Evolutionary conservation across 2,329 filamentous ascomycete genomes (phyloP).

Genomic region (Fusarium solani-melongenae): DNA sequence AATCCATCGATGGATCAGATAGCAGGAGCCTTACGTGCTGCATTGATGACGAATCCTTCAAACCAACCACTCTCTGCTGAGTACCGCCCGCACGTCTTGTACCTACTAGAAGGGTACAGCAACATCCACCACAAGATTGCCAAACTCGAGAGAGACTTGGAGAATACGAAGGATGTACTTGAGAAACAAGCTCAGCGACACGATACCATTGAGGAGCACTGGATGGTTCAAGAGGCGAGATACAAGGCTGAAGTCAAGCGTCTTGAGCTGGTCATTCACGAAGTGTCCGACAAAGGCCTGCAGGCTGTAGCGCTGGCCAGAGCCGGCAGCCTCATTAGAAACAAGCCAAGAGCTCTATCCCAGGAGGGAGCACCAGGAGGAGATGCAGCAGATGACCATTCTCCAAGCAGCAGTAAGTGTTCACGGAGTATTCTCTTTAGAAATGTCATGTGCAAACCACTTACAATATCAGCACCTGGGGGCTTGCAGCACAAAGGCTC

Average conservation of each 20-base stretch:
- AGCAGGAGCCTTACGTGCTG: constrained; percentile 55
- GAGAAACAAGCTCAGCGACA: constrained; percentile 51
- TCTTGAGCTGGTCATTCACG: constrained; percentile 46
- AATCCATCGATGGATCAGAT: constrained; percentile 58
- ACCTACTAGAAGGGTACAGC: constrained; percentile 51
- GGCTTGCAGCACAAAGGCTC: neutral
- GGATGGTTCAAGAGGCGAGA: constrained; percentile 37
- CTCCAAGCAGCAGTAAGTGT: constrained; percentile 4
- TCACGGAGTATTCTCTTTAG: neutral
- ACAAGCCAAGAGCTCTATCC: neutral
- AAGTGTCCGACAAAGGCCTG: constrained; percentile 55
- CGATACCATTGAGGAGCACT: constrained; percentile 33
- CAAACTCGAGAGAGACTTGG: constrained; percentile 50
- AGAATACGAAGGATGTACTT: constrained; percentile 49
- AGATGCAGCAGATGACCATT: neutral
- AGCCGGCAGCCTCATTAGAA: constrained; percentile 51
- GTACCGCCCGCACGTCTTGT: constrained; percentile 56
- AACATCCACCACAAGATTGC: constrained; percentile 42
- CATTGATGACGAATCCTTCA: constrained; percentile 52
- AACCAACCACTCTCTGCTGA: constrained; percentile 51
- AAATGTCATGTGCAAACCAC: neutral
- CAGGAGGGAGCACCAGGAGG: neutral
- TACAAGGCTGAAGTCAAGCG: constrained; percentile 47
- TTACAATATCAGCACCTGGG: constrained; percentile 8
- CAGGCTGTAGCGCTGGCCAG: constrained; percentile 58